Evolutionary conservation across 768 basidiomycete genomes (phyloP).

Genomic region (Termitomyces eurrhizus): DNA sequence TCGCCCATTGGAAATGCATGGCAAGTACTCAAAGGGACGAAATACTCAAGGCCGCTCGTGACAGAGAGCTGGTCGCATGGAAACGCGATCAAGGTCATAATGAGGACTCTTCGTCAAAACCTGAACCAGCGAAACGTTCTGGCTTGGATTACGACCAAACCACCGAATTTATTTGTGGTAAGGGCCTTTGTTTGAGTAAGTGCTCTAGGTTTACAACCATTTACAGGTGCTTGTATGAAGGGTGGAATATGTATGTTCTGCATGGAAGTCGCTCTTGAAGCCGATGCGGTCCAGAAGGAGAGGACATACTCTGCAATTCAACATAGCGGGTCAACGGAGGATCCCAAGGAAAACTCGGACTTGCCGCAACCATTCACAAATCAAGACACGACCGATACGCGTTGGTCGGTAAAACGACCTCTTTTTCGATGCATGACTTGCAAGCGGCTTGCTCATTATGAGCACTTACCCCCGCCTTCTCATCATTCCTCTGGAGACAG

Average conservation of each 20-base stretch:
- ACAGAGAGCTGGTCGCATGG: slow-evolving; percentile 44
- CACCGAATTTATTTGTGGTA: slow-evolving; percentile 76
- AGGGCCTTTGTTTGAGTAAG: slow-evolving; percentile 8
- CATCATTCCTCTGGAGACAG: slow-evolving; percentile 28
- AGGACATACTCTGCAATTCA: slow-evolving; percentile 7
- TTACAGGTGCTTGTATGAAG: slow-evolving; percentile 55
- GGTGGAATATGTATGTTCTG: slow-evolving; percentile 81
- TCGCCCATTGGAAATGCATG: slow-evolving; percentile 76
- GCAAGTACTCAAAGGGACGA: slow-evolving; percentile 64
- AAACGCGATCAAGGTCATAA: slow-evolving; percentile 23
- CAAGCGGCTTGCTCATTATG: slow-evolving; percentile 80
- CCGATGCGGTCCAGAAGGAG: slow-evolving; percentile 24
- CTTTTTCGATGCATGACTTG: slow-evolving; percentile 83
- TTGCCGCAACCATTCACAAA: neutral
- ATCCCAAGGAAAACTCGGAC: neutral
- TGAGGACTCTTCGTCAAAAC: slow-evolving; percentile 13
- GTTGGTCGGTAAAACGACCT: slow-evolving; percentile 22
- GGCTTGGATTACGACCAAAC: slow-evolving; percentile 51
- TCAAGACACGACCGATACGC: neutral
- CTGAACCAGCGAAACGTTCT: slow-evolving; percentile 40
- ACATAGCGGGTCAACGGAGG: slow-evolving; percentile 29
- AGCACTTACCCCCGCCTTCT: slow-evolving; percentile 55
- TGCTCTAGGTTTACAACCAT: neutral
- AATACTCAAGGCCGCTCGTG: slow-evolving; percentile 61
- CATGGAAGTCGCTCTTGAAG: slow-evolving; percentile 49